phyloP scores from a whole-genome alignment of 1,139 yeast species.

The Groenewaldozyma sp. region DNA sequence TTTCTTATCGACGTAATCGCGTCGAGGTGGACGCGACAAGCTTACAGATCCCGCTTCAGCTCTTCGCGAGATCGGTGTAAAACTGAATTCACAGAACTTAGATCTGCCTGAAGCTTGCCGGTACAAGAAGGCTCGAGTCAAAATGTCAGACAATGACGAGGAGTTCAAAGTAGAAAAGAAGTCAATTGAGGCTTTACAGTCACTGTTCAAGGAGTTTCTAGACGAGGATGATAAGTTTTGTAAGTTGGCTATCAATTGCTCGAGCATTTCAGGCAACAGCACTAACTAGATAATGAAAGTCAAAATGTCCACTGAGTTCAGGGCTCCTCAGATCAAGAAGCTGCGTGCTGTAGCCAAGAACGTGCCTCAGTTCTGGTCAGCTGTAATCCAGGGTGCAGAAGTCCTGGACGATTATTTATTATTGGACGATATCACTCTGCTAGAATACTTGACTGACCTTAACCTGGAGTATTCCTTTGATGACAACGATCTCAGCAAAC shows the following conservation, averaged over 20 bases:
- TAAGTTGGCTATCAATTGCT: constrained; percentile 4
- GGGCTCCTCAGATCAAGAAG: constrained; percentile 28
- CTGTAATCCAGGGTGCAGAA: constrained; percentile 26
- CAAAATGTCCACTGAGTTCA: constrained; percentile 20
- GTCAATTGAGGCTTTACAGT: not conserved
- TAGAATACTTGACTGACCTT: constrained; percentile 25
- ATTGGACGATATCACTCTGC: constrained; percentile 26
- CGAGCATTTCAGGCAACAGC: not conserved
- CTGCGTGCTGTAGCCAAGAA: constrained; percentile 24
- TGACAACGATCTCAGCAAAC: constrained; percentile 22
- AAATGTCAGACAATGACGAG: constrained; percentile 21
- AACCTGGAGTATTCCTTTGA: constrained; percentile 21
- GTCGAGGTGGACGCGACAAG: too few species aligned
- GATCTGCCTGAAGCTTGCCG: too few species aligned
- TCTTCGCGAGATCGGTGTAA: too few species aligned
- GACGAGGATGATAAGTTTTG: constrained; percentile 4
- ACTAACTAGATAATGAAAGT: not conserved
- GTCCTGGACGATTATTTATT: constrained; percentile 25
- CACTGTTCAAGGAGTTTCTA: constrained; percentile 7
- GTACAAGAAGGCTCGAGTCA: too few species aligned
- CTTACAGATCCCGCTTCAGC: too few species aligned
- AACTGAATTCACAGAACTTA: too few species aligned
- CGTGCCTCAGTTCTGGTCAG: constrained; percentile 34
- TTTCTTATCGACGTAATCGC: too few species aligned
- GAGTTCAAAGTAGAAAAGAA: too few species aligned